Percentiles rank a stretch among this genome's conserved stretches.
phyloP scores from a whole-genome alignment of 768 basidiomycete species.

The Russula sp. region DNA sequence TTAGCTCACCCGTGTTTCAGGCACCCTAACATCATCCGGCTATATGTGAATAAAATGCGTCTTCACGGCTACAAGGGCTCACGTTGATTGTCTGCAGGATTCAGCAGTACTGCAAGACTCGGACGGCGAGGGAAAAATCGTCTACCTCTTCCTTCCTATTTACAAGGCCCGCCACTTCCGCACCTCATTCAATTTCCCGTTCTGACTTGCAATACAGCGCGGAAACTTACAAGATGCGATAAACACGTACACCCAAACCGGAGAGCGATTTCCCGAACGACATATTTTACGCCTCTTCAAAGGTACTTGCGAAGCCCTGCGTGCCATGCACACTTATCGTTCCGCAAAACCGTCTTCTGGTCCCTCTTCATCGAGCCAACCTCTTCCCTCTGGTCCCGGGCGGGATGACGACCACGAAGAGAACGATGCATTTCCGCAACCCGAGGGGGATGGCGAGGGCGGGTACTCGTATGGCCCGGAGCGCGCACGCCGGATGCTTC shows the following conservation, averaged over 20 bases:
- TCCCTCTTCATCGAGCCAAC: slow-evolving; percentile 33
- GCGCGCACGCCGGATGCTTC: slow-evolving; percentile 15
- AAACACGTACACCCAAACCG: slow-evolving; percentile 78
- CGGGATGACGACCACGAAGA: slow-evolving; percentile 51
- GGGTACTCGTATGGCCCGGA: slow-evolving; percentile 65
- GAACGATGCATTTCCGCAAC: slow-evolving; percentile 69
- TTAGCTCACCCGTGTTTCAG: slow-evolving; percentile 40
- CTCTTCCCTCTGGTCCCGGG: slow-evolving; percentile 29
- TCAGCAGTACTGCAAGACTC: slow-evolving; percentile 94
- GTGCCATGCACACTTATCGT: slow-evolving; percentile 90
- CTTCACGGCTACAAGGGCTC: slow-evolving; percentile 14
- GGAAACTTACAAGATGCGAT: slow-evolving; percentile 97
- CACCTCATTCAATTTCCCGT: background rate
- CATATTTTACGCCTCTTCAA: slow-evolving; percentile 89
- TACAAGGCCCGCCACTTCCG: slow-evolving; percentile 62
- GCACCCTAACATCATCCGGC: slow-evolving; percentile 96
- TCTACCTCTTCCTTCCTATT: slow-evolving; percentile 92
- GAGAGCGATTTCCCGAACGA: slow-evolving; percentile 79
- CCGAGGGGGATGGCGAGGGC: slow-evolving; percentile 69
- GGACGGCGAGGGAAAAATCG: slow-evolving; percentile 89
- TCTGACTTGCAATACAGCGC: slow-evolving; percentile 46
- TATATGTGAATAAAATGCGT: slow-evolving; percentile 54
- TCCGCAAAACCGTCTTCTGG: slow-evolving; percentile 41
- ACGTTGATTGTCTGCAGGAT: slow-evolving; percentile 50
- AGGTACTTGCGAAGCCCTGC: slow-evolving; percentile 90